Evolutionary conservation across 1,139 yeast genomes (phyloP), one percentile per base, ranked within the genome.

Genomic region (Meyerozyma smithsonii): DNA sequence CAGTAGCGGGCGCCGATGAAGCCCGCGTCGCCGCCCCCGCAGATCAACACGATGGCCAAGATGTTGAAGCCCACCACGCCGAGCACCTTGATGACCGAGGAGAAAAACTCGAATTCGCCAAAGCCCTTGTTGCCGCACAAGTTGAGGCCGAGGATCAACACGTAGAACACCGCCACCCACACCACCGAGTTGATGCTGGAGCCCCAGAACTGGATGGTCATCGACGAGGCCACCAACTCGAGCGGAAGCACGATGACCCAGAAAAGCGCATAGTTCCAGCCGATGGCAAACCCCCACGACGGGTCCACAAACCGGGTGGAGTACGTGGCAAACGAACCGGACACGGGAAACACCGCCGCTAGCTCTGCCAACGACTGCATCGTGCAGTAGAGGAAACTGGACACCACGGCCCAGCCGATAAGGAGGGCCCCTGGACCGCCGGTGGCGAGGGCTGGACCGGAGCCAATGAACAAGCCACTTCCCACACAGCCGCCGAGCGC

Each of bases 281-380:
- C 87, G 66, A 79, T 75, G 30, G 86, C 81, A 58, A 86, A 86
- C 33, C 88, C 89, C 77, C 84, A 78, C 8, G 87, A 73, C 2
- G 84, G 80, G 51, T 80, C 82, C 26, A 82, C 69, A 48, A 83
- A 83, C 46, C 84, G 68, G 3, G 83, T 72, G 48, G 82, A 74
- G 55, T 77, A 80, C 32, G 81, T 79, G 45, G 79, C 77, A 58
- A 83, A 82, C n/a, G 86, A 81, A 51, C 89, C 89, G 21, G 81
- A 70, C 28, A 81, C 78, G 8, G 90, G 89, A 59, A 73, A 79
- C 12, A 78, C 69, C 28, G 83, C 78, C 26, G 83, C 79, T 49
- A 84, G 59, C 56, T 83, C 90, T 39, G 87, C 85, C 42, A 83
- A 64, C 35, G 84, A 75, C 49, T 80, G 84, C 66, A 83, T 80